Evolutionary conservation across 805 yeast species (phyloP).

Genomic region (Pichia phayaonensis): DNA sequence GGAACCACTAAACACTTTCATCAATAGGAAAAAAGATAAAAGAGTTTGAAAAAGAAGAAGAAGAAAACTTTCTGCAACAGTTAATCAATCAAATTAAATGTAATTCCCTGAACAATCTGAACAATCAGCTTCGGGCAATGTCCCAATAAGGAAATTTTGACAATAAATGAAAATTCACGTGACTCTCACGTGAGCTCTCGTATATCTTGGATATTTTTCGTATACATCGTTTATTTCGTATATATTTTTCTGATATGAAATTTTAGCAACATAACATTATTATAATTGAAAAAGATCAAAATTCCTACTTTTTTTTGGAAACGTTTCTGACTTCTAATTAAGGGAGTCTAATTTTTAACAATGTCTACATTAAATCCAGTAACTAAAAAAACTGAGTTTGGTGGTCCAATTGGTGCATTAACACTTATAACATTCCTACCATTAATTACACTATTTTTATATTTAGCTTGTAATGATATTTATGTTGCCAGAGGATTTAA

Average conservation of each 20-base stretch:
- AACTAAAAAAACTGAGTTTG: conserved; percentile 67
- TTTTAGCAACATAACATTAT: too few relatives aligned
- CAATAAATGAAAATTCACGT: too few relatives aligned
- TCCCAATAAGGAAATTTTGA: background rate
- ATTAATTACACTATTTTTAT: conserved; percentile 47
- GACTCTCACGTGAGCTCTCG: too few relatives aligned
- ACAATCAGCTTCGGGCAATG: background rate
- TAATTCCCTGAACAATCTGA: background rate
- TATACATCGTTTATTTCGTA: background rate
- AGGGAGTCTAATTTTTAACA: background rate
- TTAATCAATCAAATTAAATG: background rate
- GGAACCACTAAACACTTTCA: background rate
- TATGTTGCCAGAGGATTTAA: conserved; percentile 45
- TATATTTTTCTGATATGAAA: too few relatives aligned
- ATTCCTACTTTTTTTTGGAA: too few relatives aligned
- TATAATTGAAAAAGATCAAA: too few relatives aligned
- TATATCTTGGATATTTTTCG: background rate
- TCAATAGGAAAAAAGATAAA: background rate
- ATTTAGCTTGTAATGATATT: conserved; percentile 51
- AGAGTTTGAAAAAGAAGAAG: background rate
- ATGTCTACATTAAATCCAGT: conserved; percentile 50
- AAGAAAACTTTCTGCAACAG: background rate
- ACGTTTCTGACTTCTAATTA: too few relatives aligned
- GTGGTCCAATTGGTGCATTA: conserved; percentile 69
- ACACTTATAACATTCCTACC: conserved; percentile 65